These are phyloP conservation scores for Agrocybe praecox DNA, from an alignment of 768 basidiomycete species.

Conservation along the genomic window DNA sequence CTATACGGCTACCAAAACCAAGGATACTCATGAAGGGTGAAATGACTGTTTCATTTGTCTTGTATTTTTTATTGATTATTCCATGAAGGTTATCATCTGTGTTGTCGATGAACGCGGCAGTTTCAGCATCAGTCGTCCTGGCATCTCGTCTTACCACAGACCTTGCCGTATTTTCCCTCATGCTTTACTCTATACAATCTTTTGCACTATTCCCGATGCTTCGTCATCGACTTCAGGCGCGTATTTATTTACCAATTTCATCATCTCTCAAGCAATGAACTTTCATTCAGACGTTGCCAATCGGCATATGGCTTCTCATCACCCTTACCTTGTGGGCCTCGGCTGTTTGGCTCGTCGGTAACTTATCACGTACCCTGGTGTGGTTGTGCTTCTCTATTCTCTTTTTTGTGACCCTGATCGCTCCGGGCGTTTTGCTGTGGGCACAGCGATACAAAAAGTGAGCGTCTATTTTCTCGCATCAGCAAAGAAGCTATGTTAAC, in stretches of 20 bases:
- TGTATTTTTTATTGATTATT: slow-evolving; percentile 11
- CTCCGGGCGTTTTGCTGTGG: slow-evolving; percentile 78
- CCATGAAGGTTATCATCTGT: slow-evolving; percentile 78
- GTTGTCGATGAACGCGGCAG: slow-evolving; percentile 87
- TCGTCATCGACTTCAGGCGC: slow-evolving; percentile 71
- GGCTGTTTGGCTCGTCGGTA: slow-evolving; percentile 53
- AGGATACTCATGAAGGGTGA: slow-evolving; percentile 63
- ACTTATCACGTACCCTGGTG: slow-evolving; percentile 58
- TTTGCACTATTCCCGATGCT: slow-evolving; percentile 87
- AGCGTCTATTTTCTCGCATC: slow-evolving; percentile 28
- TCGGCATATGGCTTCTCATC: slow-evolving; percentile 46
- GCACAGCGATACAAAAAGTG: slow-evolving; percentile 89
- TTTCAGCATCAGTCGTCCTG: slow-evolving; percentile 91
- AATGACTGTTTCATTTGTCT: slow-evolving; percentile 10
- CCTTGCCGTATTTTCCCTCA: slow-evolving; percentile 85
- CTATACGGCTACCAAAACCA: slow-evolving; percentile 57
- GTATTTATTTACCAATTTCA: slow-evolving; percentile 6
- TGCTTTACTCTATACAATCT: slow-evolving; percentile 78
- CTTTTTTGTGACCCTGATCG: slow-evolving; percentile 65
- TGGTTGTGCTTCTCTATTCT: slow-evolving; percentile 53
- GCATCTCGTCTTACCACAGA: slow-evolving; percentile 87
- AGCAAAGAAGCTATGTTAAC: slow-evolving; percentile 12
- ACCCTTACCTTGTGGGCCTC: slow-evolving; percentile 54
- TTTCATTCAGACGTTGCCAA: slow-evolving; percentile 45
- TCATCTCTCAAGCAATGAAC: slow-evolving; percentile 12